Percentiles rank a stretch among this genome's conserved stretches.
phyloP scores from a whole-genome alignment of 2,329 filamentous ascomycete species.

The Orbilia quercus region DNA sequence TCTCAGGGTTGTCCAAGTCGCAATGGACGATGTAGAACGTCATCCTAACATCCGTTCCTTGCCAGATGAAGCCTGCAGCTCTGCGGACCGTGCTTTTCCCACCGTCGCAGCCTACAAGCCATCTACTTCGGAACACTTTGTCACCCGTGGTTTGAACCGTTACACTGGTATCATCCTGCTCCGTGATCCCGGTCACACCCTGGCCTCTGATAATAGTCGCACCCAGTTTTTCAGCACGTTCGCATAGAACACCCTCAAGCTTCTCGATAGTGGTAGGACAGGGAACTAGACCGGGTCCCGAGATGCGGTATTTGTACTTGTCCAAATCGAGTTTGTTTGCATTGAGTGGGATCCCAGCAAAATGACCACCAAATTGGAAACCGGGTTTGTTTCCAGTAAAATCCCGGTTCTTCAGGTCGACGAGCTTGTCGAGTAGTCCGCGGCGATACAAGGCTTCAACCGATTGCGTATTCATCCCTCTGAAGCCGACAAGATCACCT shows the following conservation, averaged over 20 bases:
- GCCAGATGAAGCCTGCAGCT: constrained; percentile 62
- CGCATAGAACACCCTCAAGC: constrained; percentile 58
- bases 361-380: constrained; percentile 61
- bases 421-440: constrained; percentile 57
- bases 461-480: constrained; percentile 66
- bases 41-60: constrained; percentile 64
- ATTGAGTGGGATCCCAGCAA: constrained; percentile 63
- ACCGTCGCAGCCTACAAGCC: constrained; percentile 68
- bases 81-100: constrained; percentile 67
- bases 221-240: constrained; percentile 57
- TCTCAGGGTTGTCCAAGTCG: constrained; percentile 60
- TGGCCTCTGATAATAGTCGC: constrained; percentile 59
- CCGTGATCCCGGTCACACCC: constrained; percentile 55
- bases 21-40: constrained; percentile 65
- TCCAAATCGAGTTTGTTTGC: constrained; percentile 60
- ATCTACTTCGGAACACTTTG: constrained; percentile 61
- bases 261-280: constrained; percentile 57
- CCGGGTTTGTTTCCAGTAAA: constrained; percentile 24
- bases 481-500: constrained; percentile 63
- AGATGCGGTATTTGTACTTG: constrained; percentile 61
- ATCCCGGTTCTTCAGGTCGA: constrained; percentile 60
- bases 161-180: constrained; percentile 59
- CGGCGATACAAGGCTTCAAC: constrained; percentile 67
- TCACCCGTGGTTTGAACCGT: constrained; percentile 57
- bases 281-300: constrained; percentile 60